phyloP scores from a whole-genome alignment of 2,329 filamentous ascomycete genomes.

The Botrytis aclada region DNA sequence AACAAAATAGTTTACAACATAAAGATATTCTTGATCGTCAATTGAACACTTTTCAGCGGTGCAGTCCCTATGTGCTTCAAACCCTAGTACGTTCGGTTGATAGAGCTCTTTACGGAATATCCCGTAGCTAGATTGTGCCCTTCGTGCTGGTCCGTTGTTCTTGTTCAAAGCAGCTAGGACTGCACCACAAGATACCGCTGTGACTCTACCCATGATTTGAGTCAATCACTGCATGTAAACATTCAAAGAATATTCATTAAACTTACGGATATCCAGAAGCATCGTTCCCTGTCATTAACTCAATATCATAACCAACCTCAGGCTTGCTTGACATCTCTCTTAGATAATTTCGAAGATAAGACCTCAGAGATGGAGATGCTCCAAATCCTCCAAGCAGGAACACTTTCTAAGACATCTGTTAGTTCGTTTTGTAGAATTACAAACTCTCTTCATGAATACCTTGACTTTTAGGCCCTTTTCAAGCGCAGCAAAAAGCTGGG shows the following conservation, averaged over 20 bases:
- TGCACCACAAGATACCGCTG: conserved; percentile 25
- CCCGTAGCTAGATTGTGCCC: conserved; percentile 22
- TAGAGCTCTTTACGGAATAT: conserved; percentile 22
- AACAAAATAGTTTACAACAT: too few relatives aligned
- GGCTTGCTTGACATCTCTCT: not conserved
- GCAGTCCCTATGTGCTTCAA: too few relatives aligned
- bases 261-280: not conserved
- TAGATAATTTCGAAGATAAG: conserved; percentile 19
- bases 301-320: not conserved
- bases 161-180: conserved; percentile 25
- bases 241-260: not conserved
- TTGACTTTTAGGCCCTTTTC: conserved; percentile 18
- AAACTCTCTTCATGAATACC: not conserved
- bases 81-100: too few relatives aligned
- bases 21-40: too few relatives aligned
- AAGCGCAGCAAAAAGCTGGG: conserved; percentile 19
- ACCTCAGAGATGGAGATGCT: conserved; percentile 21
- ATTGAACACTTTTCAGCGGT: too few relatives aligned
- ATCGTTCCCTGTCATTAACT: not conserved
- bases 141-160: conserved; percentile 21
- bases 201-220: conserved; percentile 16
- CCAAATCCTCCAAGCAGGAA: conserved; percentile 31
- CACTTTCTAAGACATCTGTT: conserved; percentile 23
- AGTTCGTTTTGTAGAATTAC: not conserved
- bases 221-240: not conserved